phyloP scores from a whole-genome alignment of 83 land plant species.

The Isoetes engelmannii region DNA sequence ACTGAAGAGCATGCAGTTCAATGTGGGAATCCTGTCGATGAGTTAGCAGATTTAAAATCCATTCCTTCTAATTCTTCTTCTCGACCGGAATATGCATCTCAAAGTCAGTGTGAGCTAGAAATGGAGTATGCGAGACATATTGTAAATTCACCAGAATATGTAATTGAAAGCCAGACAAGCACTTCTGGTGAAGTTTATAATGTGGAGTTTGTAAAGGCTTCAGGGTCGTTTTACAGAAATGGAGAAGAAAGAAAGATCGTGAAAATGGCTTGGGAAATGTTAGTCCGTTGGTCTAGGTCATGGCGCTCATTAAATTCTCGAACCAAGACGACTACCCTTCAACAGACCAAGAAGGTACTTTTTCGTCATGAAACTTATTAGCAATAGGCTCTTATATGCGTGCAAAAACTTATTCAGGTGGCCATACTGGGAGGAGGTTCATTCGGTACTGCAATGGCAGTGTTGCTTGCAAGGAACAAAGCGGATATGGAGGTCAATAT shows the following conservation, averaged over 20 bases:
- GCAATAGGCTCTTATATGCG: not conserved
- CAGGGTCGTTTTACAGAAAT: no score
- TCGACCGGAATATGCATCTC: no score
- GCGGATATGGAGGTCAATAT: conserved; percentile 69
- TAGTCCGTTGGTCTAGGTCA: conserved; percentile 83
- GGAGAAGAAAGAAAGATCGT: conserved; percentile 63
- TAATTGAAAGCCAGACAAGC: no score
- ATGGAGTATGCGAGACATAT: no score
- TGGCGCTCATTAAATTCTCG: conserved; percentile 56
- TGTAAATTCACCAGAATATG: no score
- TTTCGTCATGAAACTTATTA: not conserved
- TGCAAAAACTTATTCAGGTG: conserved; percentile 32
- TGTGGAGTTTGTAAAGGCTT: no score
- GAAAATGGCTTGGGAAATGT: conserved; percentile 84
- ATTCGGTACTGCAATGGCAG: conserved; percentile 96
- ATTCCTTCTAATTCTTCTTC: no score
- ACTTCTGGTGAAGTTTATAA: no score
- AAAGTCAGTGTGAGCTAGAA: no score
- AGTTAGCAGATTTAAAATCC: no score
- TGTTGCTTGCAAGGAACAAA: conserved; percentile 63
- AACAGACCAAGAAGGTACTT: conserved; percentile 61
- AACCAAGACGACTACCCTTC: conserved; percentile 49
- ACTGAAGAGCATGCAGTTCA: no score
- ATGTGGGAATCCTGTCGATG: no score
- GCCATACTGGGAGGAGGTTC: conserved; percentile 92